A percentile compares a stretch with the other conserved stretches of the same genome.
These are phyloP conservation scores for Anisodus acutangulus DNA, from an alignment of 257 asterid genomes.

Conservation along the genomic window DNA sequence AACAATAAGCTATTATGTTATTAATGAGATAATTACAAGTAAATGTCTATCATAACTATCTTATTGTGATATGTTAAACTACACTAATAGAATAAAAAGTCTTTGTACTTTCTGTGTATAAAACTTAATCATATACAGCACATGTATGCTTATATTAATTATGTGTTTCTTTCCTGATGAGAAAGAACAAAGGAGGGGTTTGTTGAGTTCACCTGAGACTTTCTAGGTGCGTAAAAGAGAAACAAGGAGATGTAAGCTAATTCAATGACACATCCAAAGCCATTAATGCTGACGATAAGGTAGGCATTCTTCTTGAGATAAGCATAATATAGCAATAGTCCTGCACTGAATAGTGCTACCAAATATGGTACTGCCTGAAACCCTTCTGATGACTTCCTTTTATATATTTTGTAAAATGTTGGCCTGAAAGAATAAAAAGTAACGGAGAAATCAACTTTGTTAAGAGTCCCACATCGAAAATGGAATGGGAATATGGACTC, in stretches of 20 bases:
- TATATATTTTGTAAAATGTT: conserved; percentile 62
- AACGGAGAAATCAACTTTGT: background rate
- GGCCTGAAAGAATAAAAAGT: conserved; percentile 45
- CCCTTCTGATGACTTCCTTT: conserved; percentile 69
- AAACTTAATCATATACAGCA: background rate
- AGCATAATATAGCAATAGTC: conserved; percentile 63
- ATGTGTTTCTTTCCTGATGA: background rate
- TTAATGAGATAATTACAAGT: no score
- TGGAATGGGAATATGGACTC: no score
- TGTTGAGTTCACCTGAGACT: conserved; percentile 41
- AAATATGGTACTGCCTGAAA: conserved; percentile 63
- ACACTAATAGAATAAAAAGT: no score
- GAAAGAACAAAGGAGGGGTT: background rate
- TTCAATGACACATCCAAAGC: conserved; percentile 59
- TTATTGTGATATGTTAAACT: background rate
- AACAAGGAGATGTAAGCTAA: conserved; percentile 48
- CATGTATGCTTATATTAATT: background rate
- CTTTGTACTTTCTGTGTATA: no score
- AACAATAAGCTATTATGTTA: no score
- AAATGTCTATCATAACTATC: no score
- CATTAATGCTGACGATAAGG: conserved; percentile 64
- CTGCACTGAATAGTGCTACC: conserved; percentile 68
- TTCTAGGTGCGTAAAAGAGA: conserved; percentile 51
- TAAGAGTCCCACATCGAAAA: no score
- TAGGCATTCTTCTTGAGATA: conserved; percentile 56